phyloP scores from a whole-genome alignment of 2,329 filamentous ascomycete genomes.

The Penicillium fuscoglaucum region DNA sequence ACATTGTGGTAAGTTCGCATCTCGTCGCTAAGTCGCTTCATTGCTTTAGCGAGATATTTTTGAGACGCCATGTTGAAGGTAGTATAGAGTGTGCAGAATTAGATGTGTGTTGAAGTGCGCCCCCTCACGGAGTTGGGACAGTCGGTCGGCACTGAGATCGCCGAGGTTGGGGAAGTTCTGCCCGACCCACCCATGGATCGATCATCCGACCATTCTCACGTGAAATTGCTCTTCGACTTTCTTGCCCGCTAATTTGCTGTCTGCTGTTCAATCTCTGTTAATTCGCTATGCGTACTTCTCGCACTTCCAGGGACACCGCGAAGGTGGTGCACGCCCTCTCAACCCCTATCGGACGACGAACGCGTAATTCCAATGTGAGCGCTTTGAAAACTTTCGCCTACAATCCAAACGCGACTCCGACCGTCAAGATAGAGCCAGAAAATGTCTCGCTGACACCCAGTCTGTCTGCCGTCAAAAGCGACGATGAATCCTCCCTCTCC shows the following conservation, averaged over 20 bases:
- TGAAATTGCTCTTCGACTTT: constrained; percentile 14
- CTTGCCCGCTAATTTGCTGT: background rate
- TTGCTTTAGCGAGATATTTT: no score
- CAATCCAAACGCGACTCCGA: constrained; percentile 13
- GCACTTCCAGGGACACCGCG: constrained; percentile 59
- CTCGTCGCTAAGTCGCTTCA: no score
- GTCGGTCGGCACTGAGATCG: constrained; percentile 12
- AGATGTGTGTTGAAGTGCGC: background rate
- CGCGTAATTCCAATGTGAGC: constrained; percentile 41
- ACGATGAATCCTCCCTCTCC: constrained; percentile 37
- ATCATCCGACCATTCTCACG: constrained; percentile 13
- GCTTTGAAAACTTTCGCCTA: constrained; percentile 32
- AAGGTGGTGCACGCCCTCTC: constrained; percentile 56
- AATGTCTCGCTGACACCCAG: constrained; percentile 33
- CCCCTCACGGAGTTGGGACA: constrained; percentile 3
- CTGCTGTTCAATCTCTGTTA: background rate
- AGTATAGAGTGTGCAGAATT: background rate
- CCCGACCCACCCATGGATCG: constrained; percentile 12
- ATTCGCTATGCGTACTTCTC: constrained; percentile 56
- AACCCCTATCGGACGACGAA: constrained; percentile 44
- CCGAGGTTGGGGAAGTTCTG: constrained; percentile 26
- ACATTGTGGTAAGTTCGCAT: no score
- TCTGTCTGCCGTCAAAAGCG: constrained; percentile 24
- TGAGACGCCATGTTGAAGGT: constrained; percentile 20
- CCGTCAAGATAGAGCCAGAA: constrained; percentile 13